Evolutionary conservation across 73 alveolate genomes (phyloP).

Genomic region (Blepharisma japonicum): DNA sequence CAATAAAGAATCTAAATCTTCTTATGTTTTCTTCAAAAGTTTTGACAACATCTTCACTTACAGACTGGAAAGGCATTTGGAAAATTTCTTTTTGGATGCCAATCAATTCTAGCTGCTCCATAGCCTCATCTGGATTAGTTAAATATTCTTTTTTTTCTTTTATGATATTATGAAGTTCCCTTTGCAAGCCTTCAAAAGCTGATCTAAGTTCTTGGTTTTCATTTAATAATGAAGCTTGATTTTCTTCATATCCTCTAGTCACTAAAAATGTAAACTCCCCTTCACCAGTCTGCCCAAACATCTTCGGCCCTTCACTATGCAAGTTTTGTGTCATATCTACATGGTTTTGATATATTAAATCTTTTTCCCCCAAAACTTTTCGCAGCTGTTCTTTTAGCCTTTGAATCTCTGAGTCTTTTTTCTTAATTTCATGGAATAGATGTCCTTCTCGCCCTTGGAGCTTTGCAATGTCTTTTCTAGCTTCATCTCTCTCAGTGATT

Average conservation of each 20-base stretch:
- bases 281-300: constrained; percentile 41
- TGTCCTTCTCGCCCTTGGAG: constrained; percentile 47
- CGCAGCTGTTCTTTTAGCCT: constrained; percentile 45
- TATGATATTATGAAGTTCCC: constrained; percentile 50
- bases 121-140: too few relatives aligned
- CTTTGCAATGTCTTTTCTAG: constrained; percentile 34
- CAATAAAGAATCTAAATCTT: constrained; percentile 23
- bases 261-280: constrained; percentile 48
- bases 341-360: constrained; percentile 10
- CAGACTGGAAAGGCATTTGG: constrained; percentile 37
- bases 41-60: constrained; percentile 42
- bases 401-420: constrained; percentile 35
- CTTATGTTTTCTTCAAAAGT: constrained; percentile 51
- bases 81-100: constrained; percentile 42
- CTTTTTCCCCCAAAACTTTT: constrained; percentile 45
- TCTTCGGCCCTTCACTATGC: constrained; percentile 36
- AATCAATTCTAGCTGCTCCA: not conserved
- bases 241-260: constrained; percentile 49
- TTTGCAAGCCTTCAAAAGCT: constrained; percentile 52
- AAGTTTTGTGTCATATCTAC: constrained; percentile 34
- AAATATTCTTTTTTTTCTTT: constrained; percentile 21
- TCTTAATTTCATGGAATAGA: constrained; percentile 53
- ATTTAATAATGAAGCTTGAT: constrained; percentile 35
- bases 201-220: constrained; percentile 61
- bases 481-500: constrained; percentile 37